Percentiles rank a stretch among this genome's conserved stretches.
Evolutionary conservation across 225 moss, liverwort and hornwort species (phyloP).

Genomic region (Bryoerythrophyllum caledonicum): DNA sequence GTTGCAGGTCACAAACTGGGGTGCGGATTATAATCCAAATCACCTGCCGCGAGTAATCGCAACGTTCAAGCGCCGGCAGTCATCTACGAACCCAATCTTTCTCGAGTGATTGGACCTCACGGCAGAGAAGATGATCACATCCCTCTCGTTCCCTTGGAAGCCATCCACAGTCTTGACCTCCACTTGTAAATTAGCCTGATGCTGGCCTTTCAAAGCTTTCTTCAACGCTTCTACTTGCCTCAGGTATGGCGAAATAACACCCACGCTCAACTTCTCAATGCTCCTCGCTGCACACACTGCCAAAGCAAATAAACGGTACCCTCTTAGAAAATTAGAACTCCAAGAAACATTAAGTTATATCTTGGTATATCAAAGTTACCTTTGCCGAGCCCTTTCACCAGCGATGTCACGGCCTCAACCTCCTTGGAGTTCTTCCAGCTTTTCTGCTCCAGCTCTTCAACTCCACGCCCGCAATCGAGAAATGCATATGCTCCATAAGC

Average conservation of each 20-base stretch:
- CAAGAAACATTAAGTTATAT: background rate
- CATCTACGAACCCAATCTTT: background rate
- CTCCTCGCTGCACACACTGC: slow-evolving; percentile 16
- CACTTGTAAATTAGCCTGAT: background rate
- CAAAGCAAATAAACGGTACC: background rate
- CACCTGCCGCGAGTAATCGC: slow-evolving; percentile 16
- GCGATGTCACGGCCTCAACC: background rate
- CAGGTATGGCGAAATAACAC: slow-evolving; percentile 11
- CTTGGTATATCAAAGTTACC: background rate
- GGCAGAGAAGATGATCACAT: slow-evolving; percentile 23
- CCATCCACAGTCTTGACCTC: slow-evolving; percentile 24
- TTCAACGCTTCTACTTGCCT: slow-evolving; percentile 9
- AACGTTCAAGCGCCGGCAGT: slow-evolving; percentile 13
- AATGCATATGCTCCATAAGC: slow-evolving; percentile 1
- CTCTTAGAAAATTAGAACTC: background rate
- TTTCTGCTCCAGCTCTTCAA: background rate
- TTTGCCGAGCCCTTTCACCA: background rate
- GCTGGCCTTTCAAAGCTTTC: background rate
- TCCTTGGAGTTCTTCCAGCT: slow-evolving; percentile 17
- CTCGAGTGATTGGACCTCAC: background rate
- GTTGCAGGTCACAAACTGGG: background rate
- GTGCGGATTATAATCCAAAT: background rate
- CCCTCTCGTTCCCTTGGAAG: slow-evolving; percentile 22
- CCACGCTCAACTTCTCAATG: background rate
- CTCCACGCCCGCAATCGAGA: background rate